Base-by-base conservation (phyloP, 345 rosid genomes). In the Combretum micranthum region DNA sequence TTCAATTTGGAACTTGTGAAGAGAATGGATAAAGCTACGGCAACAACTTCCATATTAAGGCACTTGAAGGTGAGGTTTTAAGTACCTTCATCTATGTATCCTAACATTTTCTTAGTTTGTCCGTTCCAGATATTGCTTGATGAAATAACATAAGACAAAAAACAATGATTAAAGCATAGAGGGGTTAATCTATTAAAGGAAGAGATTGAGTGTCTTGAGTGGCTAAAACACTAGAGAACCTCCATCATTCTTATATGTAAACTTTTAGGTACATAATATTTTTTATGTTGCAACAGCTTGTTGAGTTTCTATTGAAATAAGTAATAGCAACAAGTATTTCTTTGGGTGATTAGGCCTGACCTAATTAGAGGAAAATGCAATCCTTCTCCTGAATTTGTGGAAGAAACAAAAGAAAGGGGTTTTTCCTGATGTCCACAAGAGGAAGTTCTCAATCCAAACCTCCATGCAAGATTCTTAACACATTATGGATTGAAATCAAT, bases 401-500 rank as follows among this genome's bases (percentile, higher is more conserved):
- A 14, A 0, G 75, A 72, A 64, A 79, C 73, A 6, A 63, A 44
- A 16, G 67, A 50, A 0, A 53, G 79, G n/a, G 39, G 76, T 2
- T 15, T 76, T 6, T 0, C 81, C 18, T 81, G 84, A 83, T 81
- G 90, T 54, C 67, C 87, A 0, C 90, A 84, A 2, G 74, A 77
- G 47, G 64, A 71, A 52, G 83, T 84, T n/a, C 72, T 81, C 3
- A 58, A 49, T n/a, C 26, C 84, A 81, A 57, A 77, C 79, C 8
- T 60, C 80, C 0, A 17, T 0, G 85, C 83, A 26, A 83, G 79
- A 21, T 77, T 81, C 52, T 60, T 84, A 47, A 81, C 87, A 2
- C 90, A 81, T 18, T 62, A 60, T 13, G 83, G 90, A 2, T 81
- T 87, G 90, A 81, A 77, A 53, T 81, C 90, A 4, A 64, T 55